Percentiles rank a stretch among this genome's conserved stretches.
Evolutionary conservation across 257 asterid genomes (phyloP).

Genomic region (Jasminum sambac): DNA sequence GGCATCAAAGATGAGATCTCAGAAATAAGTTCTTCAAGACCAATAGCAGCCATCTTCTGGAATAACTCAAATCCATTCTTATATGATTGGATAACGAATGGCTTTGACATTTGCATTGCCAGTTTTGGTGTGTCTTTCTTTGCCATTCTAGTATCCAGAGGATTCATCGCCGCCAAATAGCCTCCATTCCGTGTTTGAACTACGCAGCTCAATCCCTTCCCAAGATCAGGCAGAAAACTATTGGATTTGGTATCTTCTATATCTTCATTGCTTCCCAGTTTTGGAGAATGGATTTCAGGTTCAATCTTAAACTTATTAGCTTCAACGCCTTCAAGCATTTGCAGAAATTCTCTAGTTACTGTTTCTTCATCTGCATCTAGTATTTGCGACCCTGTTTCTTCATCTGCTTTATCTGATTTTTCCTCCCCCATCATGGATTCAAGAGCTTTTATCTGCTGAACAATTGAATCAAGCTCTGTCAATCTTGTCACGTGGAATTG

Average conservation of each 20-base stretch:
- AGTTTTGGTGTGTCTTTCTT: conserved; percentile 70
- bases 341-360: conserved; percentile 81
- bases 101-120: conserved; percentile 83
- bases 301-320: conserved; percentile 26
- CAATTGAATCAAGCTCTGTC: conserved; percentile 75
- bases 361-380: conserved; percentile 83
- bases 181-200: conserved; percentile 92
- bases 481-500: conserved; percentile 51
- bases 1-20: conserved; percentile 65
- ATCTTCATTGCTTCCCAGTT: conserved; percentile 15
- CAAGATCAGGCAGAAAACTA: conserved; percentile 68
- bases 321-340: conserved; percentile 63
- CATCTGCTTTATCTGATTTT: conserved; percentile 35
- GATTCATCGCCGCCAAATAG: conserved; percentile 75
- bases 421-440: conserved; percentile 76
- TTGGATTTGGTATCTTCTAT: conserved; percentile 34
- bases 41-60: conserved; percentile 68
- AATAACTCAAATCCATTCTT: conserved; percentile 63
- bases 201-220: conserved; percentile 81
- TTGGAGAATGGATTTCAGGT: conserved; percentile 26
- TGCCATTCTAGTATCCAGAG: conserved; percentile 42
- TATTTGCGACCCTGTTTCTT: conserved; percentile 52
- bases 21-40: conserved; percentile 61
- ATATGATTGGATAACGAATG: conserved; percentile 48
- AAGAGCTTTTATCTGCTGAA: conserved; percentile 88